Evolutionary conservation across 2,329 filamentous ascomycete species (phyloP).

Genomic region (Scolecobasidium constrictum): DNA sequence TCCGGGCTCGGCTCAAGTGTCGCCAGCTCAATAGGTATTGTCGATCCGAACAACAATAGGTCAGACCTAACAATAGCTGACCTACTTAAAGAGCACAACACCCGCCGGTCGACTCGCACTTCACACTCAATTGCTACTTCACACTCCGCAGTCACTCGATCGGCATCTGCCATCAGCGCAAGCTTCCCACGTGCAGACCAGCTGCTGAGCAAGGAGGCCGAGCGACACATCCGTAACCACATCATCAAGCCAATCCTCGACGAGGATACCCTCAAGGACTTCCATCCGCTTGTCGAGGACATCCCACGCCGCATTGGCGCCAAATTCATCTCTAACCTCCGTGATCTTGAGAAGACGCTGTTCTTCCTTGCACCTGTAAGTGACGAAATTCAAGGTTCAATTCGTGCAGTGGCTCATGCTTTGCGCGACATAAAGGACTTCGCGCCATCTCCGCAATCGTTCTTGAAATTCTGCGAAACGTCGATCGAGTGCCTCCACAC

Average conservation of each 20-base stretch:
- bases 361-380: conserved; percentile 90
- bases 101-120: conserved; percentile 21
- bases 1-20: conserved; percentile 82
- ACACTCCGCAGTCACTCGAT: conserved; percentile 33
- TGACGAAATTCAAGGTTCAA: conserved; percentile 42
- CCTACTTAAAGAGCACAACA: conserved; percentile 16
- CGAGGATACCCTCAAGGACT: conserved; percentile 63
- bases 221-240: conserved; percentile 68
- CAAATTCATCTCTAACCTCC: conserved; percentile 80
- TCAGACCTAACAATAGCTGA: conserved; percentile 33
- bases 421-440: conserved; percentile 58
- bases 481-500: conserved; percentile 85
- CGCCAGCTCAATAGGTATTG: conserved; percentile 39
- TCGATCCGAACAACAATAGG: conserved; percentile 7
- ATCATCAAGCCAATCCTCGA: conserved; percentile 66
- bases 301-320: conserved; percentile 69
- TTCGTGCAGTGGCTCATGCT: conserved; percentile 56
- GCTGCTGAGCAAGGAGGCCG: conserved; percentile 58
- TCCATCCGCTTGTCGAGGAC: conserved; percentile 68
- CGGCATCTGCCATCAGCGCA: conserved; percentile 27
- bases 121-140: conserved; percentile 25
- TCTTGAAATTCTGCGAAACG: conserved; percentile 80
- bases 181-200: conserved; percentile 28
- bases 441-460: conserved; percentile 57
- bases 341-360: conserved; percentile 88